Conservation (phyloP, 2,329 filamentous ascomycete genomes). For the Chaetomium sp. region DNA sequence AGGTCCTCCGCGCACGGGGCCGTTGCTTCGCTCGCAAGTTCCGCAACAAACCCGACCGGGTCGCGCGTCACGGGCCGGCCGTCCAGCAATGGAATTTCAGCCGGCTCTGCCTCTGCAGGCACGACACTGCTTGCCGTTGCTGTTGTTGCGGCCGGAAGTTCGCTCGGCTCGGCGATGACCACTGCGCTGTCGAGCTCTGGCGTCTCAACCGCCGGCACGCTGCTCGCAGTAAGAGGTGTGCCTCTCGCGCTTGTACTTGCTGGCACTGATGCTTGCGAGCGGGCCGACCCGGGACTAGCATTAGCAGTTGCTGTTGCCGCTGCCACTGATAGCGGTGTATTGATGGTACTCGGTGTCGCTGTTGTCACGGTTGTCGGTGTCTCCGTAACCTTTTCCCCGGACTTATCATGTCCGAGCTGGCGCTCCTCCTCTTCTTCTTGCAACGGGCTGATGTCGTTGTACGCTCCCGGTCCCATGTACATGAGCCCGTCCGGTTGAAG, state of each 20-base stretch:
- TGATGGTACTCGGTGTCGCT: no score
- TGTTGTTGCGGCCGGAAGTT: background rate
- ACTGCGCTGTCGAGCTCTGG: constrained; percentile 13
- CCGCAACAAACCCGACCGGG: constrained; percentile 41
- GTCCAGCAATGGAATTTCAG: constrained; percentile 31
- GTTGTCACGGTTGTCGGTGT: no score
- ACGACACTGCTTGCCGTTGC: background rate
- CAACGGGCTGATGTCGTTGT: constrained; percentile 40
- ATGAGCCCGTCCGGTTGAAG: constrained; percentile 49
- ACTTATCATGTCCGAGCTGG: no score
- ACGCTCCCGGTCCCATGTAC: constrained; percentile 43
- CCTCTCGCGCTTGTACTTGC: constrained; percentile 21
- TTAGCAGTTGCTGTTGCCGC: background rate
- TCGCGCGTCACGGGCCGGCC: constrained; percentile 30
- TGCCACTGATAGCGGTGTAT: no score
- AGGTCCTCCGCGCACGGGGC: constrained; percentile 35
- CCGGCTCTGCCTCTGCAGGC: background rate
- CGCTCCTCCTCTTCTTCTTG: constrained; percentile 42
- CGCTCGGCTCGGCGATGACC: background rate
- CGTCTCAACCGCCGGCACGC: constrained; percentile 17
- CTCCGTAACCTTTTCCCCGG: no score
- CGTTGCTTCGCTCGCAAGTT: constrained; percentile 42
- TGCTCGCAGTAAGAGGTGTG: constrained; percentile 23
- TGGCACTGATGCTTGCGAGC: constrained; percentile 22
- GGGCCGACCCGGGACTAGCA: background rate